A percentile compares a stretch with the other conserved stretches of the same genome.
These are phyloP conservation scores for Moesziomyces parantarcticus DNA, from an alignment of 1,284 basidiomycete genomes.

Conservation along the genomic window DNA sequence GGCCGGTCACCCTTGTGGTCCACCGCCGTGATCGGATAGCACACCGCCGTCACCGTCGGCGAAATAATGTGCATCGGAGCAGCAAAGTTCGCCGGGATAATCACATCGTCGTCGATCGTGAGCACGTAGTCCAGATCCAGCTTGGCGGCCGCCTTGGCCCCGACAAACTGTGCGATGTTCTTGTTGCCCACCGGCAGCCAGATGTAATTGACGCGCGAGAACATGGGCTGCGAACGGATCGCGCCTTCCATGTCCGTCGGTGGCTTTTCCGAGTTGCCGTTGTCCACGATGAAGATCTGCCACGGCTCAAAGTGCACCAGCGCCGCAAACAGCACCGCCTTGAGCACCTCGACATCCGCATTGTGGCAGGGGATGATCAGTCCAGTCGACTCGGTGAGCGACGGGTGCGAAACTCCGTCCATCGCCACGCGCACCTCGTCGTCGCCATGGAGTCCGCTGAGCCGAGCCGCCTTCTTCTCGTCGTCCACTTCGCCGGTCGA, in stretches of 20 bases:
- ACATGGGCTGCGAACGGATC: constrained; percentile 32
- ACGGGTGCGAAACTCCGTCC: constrained; percentile 31
- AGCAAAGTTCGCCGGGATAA: constrained; percentile 39
- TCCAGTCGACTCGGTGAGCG: constrained; percentile 32
- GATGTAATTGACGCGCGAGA: constrained; percentile 40
- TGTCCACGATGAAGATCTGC: constrained; percentile 46
- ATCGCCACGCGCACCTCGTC: constrained; percentile 17
- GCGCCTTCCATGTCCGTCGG: constrained; percentile 19
- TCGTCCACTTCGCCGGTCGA: constrained; percentile 8
- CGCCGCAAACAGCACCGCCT: constrained; percentile 36
- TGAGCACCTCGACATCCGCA: constrained; percentile 30
- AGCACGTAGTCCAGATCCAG: constrained; percentile 35
- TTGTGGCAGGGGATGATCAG: constrained; percentile 45
- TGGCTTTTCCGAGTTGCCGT: constrained; percentile 27
- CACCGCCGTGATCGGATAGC: constrained; percentile 41
- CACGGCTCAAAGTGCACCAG: constrained; percentile 38
- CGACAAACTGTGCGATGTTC: constrained; percentile 43
- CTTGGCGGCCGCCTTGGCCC: constrained; percentile 23
- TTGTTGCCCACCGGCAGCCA: constrained; percentile 43
- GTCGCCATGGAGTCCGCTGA: neutral
- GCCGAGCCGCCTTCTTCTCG: constrained; percentile 15
- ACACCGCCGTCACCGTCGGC: constrained; percentile 26
- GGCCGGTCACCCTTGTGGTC: constrained; percentile 40
- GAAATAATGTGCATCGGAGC: constrained; percentile 39
- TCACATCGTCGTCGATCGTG: constrained; percentile 46